Conservation (phyloP, 2,329 filamentous ascomycete species). For the Exophiala sideris region DNA sequence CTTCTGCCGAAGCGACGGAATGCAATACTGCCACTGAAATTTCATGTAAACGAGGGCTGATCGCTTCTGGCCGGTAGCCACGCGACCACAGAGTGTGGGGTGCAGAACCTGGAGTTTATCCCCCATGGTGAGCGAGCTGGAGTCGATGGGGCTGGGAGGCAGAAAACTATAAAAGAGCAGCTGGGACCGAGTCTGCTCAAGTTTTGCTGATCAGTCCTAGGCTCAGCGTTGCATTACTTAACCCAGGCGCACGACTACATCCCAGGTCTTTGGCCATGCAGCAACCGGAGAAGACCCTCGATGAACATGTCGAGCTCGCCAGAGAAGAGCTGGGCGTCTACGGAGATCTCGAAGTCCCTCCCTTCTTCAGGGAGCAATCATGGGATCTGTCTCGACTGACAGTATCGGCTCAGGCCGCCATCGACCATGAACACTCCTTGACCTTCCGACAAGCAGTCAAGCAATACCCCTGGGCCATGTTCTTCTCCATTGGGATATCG, state of each 20-base stretch:
- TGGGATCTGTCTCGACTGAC: background rate
- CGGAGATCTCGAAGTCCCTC: background rate
- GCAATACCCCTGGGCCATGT: conserved; percentile 38
- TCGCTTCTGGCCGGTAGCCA: background rate
- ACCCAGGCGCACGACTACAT: background rate
- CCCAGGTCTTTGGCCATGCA: background rate
- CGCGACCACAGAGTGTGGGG: background rate
- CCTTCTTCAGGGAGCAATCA: background rate
- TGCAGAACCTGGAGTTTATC: background rate
- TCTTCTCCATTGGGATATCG: conserved; percentile 27
- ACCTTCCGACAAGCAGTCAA: conserved; percentile 20
- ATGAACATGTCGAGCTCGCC: background rate
- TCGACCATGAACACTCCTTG: conserved; percentile 18
- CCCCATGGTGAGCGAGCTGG: background rate
- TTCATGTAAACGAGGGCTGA: background rate
- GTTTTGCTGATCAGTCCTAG: background rate
- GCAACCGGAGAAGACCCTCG: background rate
- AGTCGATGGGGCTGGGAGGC: background rate
- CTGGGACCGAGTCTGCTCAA: background rate
- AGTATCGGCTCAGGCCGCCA: background rate
- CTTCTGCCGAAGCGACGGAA: background rate
- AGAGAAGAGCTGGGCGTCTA: background rate
- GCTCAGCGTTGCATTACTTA: background rate
- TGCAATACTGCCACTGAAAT: background rate
- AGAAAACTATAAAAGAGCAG: background rate